Conservation (phyloP, 139 green algal species). For the Edaphochlamys debaryana region DNA sequence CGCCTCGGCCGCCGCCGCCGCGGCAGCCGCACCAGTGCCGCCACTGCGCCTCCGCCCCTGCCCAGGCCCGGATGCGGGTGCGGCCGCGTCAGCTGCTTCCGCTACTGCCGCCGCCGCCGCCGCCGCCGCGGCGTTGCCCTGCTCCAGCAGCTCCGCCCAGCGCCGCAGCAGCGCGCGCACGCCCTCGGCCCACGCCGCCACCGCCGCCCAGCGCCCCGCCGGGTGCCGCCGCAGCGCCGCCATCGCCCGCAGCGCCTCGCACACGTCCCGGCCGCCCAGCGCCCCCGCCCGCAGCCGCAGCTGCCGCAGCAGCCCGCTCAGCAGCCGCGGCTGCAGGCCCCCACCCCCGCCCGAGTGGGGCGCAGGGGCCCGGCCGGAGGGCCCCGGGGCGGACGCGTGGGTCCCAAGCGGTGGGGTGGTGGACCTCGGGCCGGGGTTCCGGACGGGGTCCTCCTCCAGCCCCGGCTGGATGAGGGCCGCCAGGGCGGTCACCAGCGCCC, state of each 20-base stretch:
- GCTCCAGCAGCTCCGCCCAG: conserved; percentile 22
- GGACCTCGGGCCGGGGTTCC: no score
- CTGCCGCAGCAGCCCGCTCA: conserved; percentile 15
- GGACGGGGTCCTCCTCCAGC: no score
- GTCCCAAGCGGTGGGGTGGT: no score
- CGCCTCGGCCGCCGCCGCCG: no score
- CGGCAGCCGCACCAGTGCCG: background rate
- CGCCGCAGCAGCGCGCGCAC: conserved; percentile 22
- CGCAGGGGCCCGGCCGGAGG: no score
- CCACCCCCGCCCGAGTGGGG: no score
- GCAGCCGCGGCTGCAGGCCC: no score
- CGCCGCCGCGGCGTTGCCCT: background rate
- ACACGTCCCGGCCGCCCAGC: conserved; percentile 14
- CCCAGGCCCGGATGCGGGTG: background rate
- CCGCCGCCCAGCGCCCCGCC: background rate
- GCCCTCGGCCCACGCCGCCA: conserved; percentile 15
- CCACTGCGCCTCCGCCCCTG: no score
- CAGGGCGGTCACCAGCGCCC: no score
- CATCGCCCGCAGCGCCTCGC: conserved; percentile 10
- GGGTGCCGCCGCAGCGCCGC: background rate
- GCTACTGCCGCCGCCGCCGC: background rate
- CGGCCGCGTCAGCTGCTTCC: background rate
- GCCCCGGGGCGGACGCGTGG: no score
- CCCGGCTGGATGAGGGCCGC: no score
- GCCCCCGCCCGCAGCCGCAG: background rate